Evolutionary conservation across 2,329 filamentous ascomycete species (phyloP).

Genomic region (Tolypocladium ophioglossoides): DNA sequence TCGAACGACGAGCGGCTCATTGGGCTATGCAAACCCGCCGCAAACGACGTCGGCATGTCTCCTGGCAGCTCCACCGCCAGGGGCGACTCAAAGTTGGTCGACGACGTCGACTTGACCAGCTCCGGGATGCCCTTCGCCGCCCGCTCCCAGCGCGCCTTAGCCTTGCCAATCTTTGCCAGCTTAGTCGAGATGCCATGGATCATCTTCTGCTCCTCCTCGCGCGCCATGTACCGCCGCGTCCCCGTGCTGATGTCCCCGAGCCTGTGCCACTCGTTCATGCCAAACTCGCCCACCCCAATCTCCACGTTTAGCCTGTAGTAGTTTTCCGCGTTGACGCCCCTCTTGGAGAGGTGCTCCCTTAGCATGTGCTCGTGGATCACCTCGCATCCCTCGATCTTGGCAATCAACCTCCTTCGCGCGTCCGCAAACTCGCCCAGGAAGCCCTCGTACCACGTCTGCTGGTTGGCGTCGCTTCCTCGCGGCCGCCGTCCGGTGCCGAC

Average conservation of each 20-base stretch:
- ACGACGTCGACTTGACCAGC: conserved; percentile 28
- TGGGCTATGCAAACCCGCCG: conserved; percentile 24
- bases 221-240: conserved; percentile 72
- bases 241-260: conserved; percentile 91
- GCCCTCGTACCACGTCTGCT: conserved; percentile 84
- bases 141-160: conserved; percentile 57
- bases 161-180: conserved; percentile 71
- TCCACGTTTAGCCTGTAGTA: conserved; percentile 98
- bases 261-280: conserved; percentile 96
- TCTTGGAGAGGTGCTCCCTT: conserved; percentile 62
- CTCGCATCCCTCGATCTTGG: conserved; percentile 94
- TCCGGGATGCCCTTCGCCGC: conserved; percentile 30
- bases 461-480: conserved; percentile 52
- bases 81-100: conserved; percentile 30
- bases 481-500: conserved; percentile 86
- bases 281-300: conserved; percentile 90
- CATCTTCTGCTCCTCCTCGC: conserved; percentile 64
- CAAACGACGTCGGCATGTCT: conserved; percentile 34
- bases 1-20: conserved; percentile 45
- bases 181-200: conserved; percentile 68
- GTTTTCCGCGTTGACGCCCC: conserved; percentile 75
- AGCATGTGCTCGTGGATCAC: conserved; percentile 80
- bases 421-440: conserved; percentile 91
- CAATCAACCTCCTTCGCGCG: conserved; percentile 70
- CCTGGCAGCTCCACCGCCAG: conserved; percentile 49